Evolutionary conservation across 495 filamentous ascomycete genomes (phyloP).

Genomic region (Penicillium samsonianum): DNA sequence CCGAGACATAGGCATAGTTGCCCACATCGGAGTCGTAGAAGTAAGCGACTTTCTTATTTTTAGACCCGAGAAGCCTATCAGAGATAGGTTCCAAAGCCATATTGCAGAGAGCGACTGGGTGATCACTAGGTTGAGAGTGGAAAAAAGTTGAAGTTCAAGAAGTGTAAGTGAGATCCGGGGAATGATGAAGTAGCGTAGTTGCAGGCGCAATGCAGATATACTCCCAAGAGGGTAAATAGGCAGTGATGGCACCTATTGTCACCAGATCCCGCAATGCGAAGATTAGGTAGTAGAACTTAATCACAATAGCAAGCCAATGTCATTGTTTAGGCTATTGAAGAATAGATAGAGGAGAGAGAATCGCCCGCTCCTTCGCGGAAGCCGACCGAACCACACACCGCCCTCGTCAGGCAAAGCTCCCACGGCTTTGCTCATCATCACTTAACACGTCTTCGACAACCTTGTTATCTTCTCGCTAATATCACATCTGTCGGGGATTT

Average conservation of each 20-base stretch:
- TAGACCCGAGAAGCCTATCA: conserved; percentile 46
- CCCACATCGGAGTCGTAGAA: conserved; percentile 98
- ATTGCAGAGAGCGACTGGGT: conserved; percentile 11
- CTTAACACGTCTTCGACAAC: conserved; percentile 15
- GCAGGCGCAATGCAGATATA: conserved; percentile 15
- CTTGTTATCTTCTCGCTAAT: conserved; percentile 7
- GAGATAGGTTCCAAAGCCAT: conserved; percentile 52
- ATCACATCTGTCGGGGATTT: conserved; percentile 1
- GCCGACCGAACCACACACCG: conserved; percentile 25
- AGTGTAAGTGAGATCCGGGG: conserved; percentile 14
- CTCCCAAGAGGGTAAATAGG: neutral
- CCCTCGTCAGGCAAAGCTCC: conserved; percentile 36
- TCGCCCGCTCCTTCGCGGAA: conserved; percentile 27
- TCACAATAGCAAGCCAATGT: conserved; percentile 16
- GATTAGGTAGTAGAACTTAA: conserved; percentile 10
- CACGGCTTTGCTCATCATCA: conserved; percentile 15
- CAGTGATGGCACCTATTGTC: conserved; percentile 5
- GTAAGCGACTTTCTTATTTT: conserved; percentile 82
- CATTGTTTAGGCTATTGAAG: conserved; percentile 23
- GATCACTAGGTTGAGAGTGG: neutral
- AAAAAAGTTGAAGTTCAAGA: neutral
- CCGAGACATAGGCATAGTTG: conserved; percentile 96
- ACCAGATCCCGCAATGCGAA: conserved; percentile 13
- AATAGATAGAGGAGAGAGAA: conserved; percentile 25
- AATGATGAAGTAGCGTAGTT: conserved; percentile 11